phyloP scores from a whole-genome alignment of 225 moss, liverwort and hornwort species.

The Rhytidiadelphus loreus region DNA sequence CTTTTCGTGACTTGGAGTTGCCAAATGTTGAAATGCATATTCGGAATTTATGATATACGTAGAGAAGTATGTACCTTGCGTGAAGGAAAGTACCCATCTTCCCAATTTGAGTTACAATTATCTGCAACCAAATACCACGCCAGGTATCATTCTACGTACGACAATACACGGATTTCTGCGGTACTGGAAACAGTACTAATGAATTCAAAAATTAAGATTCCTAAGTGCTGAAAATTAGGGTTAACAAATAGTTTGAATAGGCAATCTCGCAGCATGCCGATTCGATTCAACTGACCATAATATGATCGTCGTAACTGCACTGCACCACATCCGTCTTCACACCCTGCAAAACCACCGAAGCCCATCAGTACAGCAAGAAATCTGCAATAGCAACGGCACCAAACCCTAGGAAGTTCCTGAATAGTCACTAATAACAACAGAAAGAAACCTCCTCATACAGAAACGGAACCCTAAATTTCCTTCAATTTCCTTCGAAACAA shows the following conservation, averaged over 20 bases:
- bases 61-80: constrained; percentile 38
- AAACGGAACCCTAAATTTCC: background rate
- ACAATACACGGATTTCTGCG: background rate
- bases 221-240: background rate
- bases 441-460: background rate
- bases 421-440: background rate
- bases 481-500: background rate
- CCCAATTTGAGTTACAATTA: constrained; percentile 78
- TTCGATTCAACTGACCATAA: constrained; percentile 39
- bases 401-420: background rate
- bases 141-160: background rate
- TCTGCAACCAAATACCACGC: constrained; percentile 17
- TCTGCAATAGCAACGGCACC: background rate
- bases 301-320: constrained; percentile 68
- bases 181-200: background rate
- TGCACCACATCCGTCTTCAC: constrained; percentile 61
- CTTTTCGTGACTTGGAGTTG: background rate
- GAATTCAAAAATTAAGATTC: background rate
- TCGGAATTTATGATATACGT: background rate
- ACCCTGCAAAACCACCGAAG: constrained; percentile 26
- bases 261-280: background rate
- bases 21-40: background rate
- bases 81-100: constrained; percentile 74
- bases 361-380: background rate
- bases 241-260: background rate